Percentiles rank a stretch among this genome's conserved stretches.
Conservation (phyloP, 345 rosid species). For the Dovyalis caffra region DNA sequence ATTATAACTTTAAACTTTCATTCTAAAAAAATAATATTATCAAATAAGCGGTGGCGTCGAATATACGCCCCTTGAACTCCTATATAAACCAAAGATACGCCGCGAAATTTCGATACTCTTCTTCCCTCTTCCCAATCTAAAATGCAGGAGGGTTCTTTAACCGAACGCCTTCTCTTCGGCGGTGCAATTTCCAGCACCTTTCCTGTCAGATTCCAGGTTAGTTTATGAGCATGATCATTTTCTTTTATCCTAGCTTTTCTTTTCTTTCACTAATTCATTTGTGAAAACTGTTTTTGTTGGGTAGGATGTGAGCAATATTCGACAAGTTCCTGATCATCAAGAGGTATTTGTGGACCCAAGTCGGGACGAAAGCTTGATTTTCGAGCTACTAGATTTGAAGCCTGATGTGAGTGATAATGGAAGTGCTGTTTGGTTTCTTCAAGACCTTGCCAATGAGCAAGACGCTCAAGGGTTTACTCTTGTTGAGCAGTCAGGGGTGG, state of each 20-base stretch:
- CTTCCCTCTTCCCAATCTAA: neutral
- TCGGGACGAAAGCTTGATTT: conserved; percentile 80
- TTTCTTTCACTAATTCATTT: neutral
- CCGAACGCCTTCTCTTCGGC: conserved; percentile 55
- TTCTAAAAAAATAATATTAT: too few relatives aligned
- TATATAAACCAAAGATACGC: neutral
- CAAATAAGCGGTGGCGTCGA: too few relatives aligned
- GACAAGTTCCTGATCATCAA: conserved; percentile 82
- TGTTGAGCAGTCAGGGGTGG: conserved; percentile 62
- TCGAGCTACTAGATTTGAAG: conserved; percentile 78
- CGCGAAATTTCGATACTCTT: neutral
- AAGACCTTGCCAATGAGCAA: conserved; percentile 67
- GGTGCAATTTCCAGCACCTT: conserved; percentile 54
- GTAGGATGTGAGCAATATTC: conserved; percentile 71
- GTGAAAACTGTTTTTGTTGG: neutral
- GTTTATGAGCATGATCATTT: too few relatives aligned
- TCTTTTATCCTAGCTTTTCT: neutral
- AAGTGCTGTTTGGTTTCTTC: conserved; percentile 76
- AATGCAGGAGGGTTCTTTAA: conserved; percentile 40
- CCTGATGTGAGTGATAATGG: conserved; percentile 53
- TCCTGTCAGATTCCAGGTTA: conserved; percentile 62
- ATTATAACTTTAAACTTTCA: too few relatives aligned
- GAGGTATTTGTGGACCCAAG: conserved; percentile 80
- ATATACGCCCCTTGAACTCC: neutral
- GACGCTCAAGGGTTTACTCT: conserved; percentile 63